Base-by-base conservation (phyloP, 208 protist species). In the Polymyxa betae region DNA sequence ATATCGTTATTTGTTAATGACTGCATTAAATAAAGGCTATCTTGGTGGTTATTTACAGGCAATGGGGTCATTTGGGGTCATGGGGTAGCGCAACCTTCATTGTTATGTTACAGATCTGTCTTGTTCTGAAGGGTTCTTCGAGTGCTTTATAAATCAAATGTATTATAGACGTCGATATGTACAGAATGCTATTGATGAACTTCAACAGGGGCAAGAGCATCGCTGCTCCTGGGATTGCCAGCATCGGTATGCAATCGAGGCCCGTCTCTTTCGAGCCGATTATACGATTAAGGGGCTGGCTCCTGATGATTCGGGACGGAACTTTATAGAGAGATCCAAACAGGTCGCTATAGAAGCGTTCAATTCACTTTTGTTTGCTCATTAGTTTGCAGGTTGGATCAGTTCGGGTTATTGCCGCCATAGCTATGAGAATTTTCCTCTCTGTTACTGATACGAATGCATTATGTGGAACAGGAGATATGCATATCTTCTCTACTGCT, bases 401-500 rank as follows among this genome's bases (percentile, higher is more conserved):
- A 35, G 5, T 82, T 35, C 72, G 72, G 5, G n/a, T 82, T 12
- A 38, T 5, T n/a, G 72, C 72, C n/a, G 72, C 72, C 5, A 20
- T 82, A 43, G n/a, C 72, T 5, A 5, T 82, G 5, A 5, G 72
- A 5, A 38, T 5, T 5, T 35, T 82, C n/a, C n/a, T 82, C 5
- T 82, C 72, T 5, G 35, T n/a, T 20, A 82, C 72, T n/a, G 72
- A 82, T 82, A n/a, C n/a, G 5, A 82, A 82, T 43, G 72, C 16
- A 5, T 20, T 82, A 5, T 82, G 72, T 43, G 72, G 72, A 5
- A 82, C 72, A 35, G 72, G 72, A 12, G 16, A 82, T 5, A 82
- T 82, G 72, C 72, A 82, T 82, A 82, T 82, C 72, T 40, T 82
- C 16, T 82, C 72, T 5, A 82, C 72, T 12, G 72, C 5, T 5